A percentile compares a stretch with the other conserved stretches of the same genome.
Conservation (phyloP, 768 basidiomycete genomes). For the Boletus fagicola region DNA sequence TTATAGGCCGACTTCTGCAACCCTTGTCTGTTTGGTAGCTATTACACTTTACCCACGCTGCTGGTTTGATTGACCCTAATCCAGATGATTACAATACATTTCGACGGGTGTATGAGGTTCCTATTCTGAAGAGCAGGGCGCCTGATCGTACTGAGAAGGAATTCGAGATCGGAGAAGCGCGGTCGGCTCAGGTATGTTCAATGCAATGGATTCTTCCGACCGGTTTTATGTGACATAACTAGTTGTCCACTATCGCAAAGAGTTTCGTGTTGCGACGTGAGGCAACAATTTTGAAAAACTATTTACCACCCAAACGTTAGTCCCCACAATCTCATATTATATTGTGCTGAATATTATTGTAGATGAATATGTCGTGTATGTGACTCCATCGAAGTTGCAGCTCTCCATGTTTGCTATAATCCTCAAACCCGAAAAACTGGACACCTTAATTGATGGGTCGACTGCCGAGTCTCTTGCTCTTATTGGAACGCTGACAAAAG, state of each 20-base stretch:
- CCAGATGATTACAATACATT: slow-evolving; percentile 76
- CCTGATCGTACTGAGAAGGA: slow-evolving; percentile 73
- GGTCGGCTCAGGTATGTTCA: slow-evolving; percentile 64
- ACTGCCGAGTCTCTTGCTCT: slow-evolving; percentile 77
- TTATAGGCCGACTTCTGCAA: slow-evolving; percentile 88
- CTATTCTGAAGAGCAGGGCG: slow-evolving; percentile 82
- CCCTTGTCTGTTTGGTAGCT: slow-evolving; percentile 78
- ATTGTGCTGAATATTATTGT: slow-evolving; percentile 2
- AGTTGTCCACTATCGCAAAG: slow-evolving; percentile 73
- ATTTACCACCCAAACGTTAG: slow-evolving; percentile 90
- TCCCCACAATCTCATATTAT: slow-evolving; percentile 1
- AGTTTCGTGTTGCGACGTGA: slow-evolving; percentile 92
- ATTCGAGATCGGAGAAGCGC: slow-evolving; percentile 72
- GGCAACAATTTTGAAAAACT: slow-evolving; percentile 74
- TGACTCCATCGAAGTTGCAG: slow-evolving; percentile 84
- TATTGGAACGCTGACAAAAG: slow-evolving; percentile 80
- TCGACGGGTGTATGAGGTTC: slow-evolving; percentile 78
- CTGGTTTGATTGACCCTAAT: neutral
- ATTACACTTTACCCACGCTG: neutral
- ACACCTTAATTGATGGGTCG: slow-evolving; percentile 64
- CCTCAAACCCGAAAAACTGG: slow-evolving; percentile 67
- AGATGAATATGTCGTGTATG: slow-evolving; percentile 99
- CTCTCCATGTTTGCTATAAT: slow-evolving; percentile 74
- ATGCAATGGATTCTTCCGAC: neutral
- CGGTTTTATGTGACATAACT: slow-evolving; percentile 1